Percentiles rank a stretch among this genome's conserved stretches.
phyloP scores from a whole-genome alignment of 2,329 filamentous ascomycete species.

The Alternaria consortialis region DNA sequence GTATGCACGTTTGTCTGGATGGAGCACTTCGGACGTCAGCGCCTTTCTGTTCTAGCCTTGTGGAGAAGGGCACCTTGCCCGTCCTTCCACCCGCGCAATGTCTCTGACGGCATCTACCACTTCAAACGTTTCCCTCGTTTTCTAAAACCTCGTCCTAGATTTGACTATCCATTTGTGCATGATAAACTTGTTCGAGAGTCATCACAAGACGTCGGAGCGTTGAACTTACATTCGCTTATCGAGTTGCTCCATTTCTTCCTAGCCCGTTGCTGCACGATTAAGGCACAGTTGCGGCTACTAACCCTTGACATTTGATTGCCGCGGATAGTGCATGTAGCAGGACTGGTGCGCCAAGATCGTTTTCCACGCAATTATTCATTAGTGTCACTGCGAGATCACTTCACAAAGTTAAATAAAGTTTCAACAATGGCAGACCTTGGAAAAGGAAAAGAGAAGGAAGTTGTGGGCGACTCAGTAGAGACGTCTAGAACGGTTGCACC shows the following conservation, averaged over 20 bases:
- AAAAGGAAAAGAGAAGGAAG: constrained; percentile 12
- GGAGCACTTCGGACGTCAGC: neutral
- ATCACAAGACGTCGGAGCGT: neutral
- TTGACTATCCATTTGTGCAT: neutral
- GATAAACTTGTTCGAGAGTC: neutral
- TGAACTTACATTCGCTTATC: constrained; percentile 8
- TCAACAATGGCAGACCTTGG: constrained; percentile 1
- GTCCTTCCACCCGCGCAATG: neutral
- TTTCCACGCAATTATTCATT: neutral
- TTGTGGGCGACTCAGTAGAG: neutral
- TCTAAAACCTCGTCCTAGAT: too few relatives aligned
- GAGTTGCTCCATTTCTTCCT: neutral
- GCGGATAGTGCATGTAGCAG: neutral
- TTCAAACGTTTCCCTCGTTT: neutral
- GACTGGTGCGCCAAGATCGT: neutral
- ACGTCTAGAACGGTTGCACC: neutral
- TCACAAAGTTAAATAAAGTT: neutral
- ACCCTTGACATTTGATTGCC: constrained; percentile 3
- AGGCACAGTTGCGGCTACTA: constrained; percentile 11
- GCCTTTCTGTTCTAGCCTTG: constrained; percentile 6
- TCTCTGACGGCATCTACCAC: neutral
- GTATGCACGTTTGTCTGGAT: neutral
- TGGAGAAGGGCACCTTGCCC: neutral
- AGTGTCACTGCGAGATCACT: too few relatives aligned
- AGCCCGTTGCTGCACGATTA: constrained; percentile 7